phyloP scores from a whole-genome alignment of 2,329 filamentous ascomycete species.

The Didymella keratinophila region DNA sequence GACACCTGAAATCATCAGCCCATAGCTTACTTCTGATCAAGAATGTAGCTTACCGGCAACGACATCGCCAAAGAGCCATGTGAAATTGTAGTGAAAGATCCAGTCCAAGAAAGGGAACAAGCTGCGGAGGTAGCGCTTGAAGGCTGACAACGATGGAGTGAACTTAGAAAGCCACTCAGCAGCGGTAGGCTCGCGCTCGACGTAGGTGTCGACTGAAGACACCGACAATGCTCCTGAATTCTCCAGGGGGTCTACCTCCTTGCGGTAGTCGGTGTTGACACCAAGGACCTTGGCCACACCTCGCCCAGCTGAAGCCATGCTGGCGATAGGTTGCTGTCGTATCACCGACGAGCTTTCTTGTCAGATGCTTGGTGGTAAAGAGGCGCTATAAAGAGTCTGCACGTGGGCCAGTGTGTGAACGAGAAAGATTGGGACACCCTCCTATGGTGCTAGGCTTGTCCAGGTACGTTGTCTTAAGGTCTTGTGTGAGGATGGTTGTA shows the following conservation, averaged over 20 bases:
- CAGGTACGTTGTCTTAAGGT: not conserved
- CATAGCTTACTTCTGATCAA: not conserved
- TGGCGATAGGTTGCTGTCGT: conserved; percentile 12
- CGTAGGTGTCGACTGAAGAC: conserved; percentile 69
- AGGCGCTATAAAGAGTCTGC: not conserved
- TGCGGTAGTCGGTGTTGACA: conserved; percentile 78
- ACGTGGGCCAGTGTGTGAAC: not conserved
- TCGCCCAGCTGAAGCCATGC: conserved; percentile 68
- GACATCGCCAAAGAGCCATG: conserved; percentile 89
- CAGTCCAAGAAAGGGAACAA: conserved; percentile 91
- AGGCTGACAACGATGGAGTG: conserved; percentile 64
- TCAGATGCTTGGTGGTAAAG: conserved; percentile 21
- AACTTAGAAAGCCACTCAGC: conserved; percentile 74
- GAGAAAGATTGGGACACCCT: not conserved
- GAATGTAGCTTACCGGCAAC: conserved; percentile 74
- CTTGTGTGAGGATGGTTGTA: conserved; percentile 7
- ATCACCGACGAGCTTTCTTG: conserved; percentile 26
- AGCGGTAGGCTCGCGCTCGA: conserved; percentile 81
- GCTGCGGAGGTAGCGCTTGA: conserved; percentile 69
- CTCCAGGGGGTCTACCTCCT: conserved; percentile 65
- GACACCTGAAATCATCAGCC: conserved; percentile 57
- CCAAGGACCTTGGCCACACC: conserved; percentile 79
- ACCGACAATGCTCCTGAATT: conserved; percentile 78
- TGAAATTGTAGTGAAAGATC: conserved; percentile 86
- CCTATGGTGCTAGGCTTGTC: not conserved